A percentile compares a stretch with the other conserved stretches of the same genome.
phyloP scores from a whole-genome alignment of 2,329 filamentous ascomycete genomes.

The Microcyclospora pomicola region DNA sequence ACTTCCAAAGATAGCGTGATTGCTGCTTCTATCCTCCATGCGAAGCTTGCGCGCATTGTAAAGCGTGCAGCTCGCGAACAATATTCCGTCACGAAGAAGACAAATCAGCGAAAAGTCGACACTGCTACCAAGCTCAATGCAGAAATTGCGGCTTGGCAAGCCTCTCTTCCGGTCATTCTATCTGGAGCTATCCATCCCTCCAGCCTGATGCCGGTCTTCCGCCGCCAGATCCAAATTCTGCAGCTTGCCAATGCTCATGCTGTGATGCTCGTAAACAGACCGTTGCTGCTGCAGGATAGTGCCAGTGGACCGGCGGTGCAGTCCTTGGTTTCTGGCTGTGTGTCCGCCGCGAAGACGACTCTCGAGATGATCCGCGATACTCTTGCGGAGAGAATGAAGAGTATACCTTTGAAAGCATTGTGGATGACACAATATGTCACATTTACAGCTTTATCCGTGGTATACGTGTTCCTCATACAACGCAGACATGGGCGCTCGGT shows the following conservation, averaged over 20 bases:
- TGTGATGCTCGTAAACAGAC: constrained; percentile 42
- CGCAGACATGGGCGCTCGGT: constrained; percentile 14
- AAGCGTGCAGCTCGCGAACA: constrained; percentile 19
- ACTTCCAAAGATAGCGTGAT: constrained; percentile 19
- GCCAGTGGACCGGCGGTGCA: constrained; percentile 2
- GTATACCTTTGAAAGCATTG: constrained; percentile 25
- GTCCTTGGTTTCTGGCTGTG: constrained; percentile 31
- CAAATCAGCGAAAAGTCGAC: constrained; percentile 11
- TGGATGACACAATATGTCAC: constrained; percentile 43
- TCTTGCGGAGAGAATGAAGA: constrained; percentile 17
- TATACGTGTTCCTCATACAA: constrained; percentile 43
- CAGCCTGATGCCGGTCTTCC: constrained; percentile 36
- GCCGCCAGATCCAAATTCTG: constrained; percentile 40
- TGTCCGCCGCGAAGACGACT: constrained; percentile 34
- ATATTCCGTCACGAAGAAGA: constrained; percentile 9
- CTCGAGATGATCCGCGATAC: constrained; percentile 33
- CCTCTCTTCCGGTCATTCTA: constrained; percentile 31
- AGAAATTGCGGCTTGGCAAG: constrained; percentile 34
- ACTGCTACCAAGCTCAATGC: constrained; percentile 28
- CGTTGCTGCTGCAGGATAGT: constrained; percentile 32
- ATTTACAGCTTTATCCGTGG: constrained; percentile 40
- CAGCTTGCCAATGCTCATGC: constrained; percentile 43
- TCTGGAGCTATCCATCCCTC: constrained; percentile 30
- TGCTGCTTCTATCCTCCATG: constrained; percentile 18
- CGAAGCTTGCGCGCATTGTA: constrained; percentile 16